Evolutionary conservation across 208 protist species (phyloP).

Genomic region (Porcisia hertigi): DNA sequence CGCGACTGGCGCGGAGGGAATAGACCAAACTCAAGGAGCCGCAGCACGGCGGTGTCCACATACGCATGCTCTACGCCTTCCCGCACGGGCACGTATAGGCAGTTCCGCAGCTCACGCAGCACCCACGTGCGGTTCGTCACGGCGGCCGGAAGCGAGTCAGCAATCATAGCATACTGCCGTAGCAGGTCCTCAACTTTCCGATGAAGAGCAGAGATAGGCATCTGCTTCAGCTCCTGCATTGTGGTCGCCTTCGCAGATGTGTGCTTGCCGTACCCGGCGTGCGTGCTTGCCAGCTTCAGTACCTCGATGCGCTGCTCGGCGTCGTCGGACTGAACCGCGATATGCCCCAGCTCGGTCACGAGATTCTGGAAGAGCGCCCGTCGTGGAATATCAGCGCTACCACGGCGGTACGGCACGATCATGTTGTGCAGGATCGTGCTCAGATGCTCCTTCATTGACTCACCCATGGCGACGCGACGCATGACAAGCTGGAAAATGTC

Average conservation of each 20-base stretch:
- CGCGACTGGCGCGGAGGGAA: constrained; percentile 47
- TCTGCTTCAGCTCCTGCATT: constrained; percentile 59
- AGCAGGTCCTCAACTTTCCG: constrained; percentile 77
- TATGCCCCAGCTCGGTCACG: constrained; percentile 70
- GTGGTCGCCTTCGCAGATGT: constrained; percentile 70
- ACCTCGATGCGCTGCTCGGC: constrained; percentile 69
- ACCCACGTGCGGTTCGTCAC: constrained; percentile 81
- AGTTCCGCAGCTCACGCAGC: constrained; percentile 79
- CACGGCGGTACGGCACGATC: constrained; percentile 84
- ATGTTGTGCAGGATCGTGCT: constrained; percentile 83
- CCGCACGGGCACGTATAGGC: constrained; percentile 70
- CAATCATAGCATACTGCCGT: constrained; percentile 61
- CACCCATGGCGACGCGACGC: constrained; percentile 64
- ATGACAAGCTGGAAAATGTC: constrained; percentile 78
- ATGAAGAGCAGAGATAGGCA: constrained; percentile 61
- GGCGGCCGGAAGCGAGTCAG: constrained; percentile 55
- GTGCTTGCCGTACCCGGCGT: constrained; percentile 71
- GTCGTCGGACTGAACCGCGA: constrained; percentile 76
- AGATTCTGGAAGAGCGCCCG: constrained; percentile 80
- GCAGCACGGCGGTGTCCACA: constrained; percentile 54
- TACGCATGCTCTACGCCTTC: constrained; percentile 69
- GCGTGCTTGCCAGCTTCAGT: constrained; percentile 74
- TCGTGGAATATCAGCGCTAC: constrained; percentile 73
- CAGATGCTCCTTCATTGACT: constrained; percentile 89
- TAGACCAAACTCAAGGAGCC: constrained; percentile 74